These are phyloP conservation scores for Chaetomium sp. DNA, from an alignment of 2,329 filamentous ascomycete genomes.

Conservation along the genomic window DNA sequence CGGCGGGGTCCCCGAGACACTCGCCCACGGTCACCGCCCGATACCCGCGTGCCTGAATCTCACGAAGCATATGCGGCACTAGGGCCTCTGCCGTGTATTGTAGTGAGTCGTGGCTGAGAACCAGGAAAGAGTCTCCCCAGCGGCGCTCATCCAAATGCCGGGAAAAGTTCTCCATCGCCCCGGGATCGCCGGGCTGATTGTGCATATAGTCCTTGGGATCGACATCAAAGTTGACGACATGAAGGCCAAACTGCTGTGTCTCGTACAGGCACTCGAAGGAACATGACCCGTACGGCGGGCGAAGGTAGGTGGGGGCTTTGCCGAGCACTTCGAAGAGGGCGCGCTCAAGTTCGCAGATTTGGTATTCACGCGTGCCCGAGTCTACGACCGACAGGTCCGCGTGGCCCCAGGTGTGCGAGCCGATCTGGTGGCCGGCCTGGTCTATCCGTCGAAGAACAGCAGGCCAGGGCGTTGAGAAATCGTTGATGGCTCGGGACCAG, in stretches of 20 bases:
- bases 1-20: slow-evolving; percentile 45
- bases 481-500: slow-evolving; percentile 25
- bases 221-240: slow-evolving; percentile 42
- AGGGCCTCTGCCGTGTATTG: slow-evolving; percentile 29
- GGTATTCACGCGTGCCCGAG: slow-evolving; percentile 18
- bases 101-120: slow-evolving; percentile 40
- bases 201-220: slow-evolving; percentile 46
- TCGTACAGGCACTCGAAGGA: slow-evolving; percentile 17
- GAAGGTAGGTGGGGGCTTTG: slow-evolving; percentile 32
- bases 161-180: slow-evolving; percentile 38
- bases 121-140: slow-evolving; percentile 34
- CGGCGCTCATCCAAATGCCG: slow-evolving; percentile 27
- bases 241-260: slow-evolving; percentile 33
- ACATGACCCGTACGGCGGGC: slow-evolving; percentile 29
- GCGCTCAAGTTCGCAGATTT: slow-evolving; percentile 29
- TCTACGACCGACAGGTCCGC: slow-evolving; percentile 25
- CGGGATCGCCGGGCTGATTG: slow-evolving; percentile 33
- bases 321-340: slow-evolving; percentile 29
- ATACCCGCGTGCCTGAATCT: slow-evolving; percentile 37
- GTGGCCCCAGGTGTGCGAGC: slow-evolving; percentile 33
- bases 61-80: slow-evolving; percentile 36
- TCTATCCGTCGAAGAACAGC: slow-evolving; percentile 26
- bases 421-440: slow-evolving; percentile 33
- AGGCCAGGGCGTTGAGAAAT: slow-evolving; percentile 23
- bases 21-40: slow-evolving; percentile 49